Evolutionary conservation across 371 early-diverging fungal species (phyloP).

Genomic region (Nematocida sp.): DNA sequence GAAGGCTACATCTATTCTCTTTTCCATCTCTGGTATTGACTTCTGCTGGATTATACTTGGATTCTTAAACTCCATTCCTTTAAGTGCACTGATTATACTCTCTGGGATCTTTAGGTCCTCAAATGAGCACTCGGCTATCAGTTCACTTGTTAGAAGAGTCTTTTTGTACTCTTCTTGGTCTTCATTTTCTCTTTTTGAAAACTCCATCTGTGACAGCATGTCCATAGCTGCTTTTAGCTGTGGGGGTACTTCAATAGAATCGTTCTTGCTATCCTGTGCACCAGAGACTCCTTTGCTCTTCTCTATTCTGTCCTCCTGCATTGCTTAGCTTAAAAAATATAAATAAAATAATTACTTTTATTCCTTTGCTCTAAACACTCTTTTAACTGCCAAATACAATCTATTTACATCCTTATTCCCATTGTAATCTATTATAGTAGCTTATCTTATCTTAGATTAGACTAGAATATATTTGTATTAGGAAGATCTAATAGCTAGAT

Average conservation of each 20-base stretch:
- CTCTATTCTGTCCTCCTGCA: no score
- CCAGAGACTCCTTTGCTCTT: no score
- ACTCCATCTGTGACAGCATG: slow-evolving; percentile 47
- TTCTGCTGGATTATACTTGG: slow-evolving; percentile 41
- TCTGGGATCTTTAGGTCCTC: slow-evolving; percentile 25
- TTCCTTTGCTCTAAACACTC: no score
- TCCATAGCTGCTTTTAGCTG: slow-evolving; percentile 40
- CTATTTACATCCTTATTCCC: no score
- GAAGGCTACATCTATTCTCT: slow-evolving; percentile 85
- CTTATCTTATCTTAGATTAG: no score
- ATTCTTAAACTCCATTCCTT: slow-evolving; percentile 21
- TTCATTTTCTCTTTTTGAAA: slow-evolving; percentile 42
- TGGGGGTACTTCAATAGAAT: slow-evolving; percentile 5
- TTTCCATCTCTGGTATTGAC: slow-evolving; percentile 67
- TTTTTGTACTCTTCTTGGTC: slow-evolving; percentile 44
- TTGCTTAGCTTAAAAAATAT: no score
- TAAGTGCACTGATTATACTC: slow-evolving; percentile 24
- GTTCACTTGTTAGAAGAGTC: slow-evolving; percentile 31
- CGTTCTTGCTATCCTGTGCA: no score
- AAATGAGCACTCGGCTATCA: slow-evolving; percentile 27
- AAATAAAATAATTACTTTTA: no score
- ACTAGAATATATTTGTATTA: not conserved
- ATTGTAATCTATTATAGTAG: no score
- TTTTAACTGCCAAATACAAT: no score
- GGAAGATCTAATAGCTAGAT: not conserved